Conservation (phyloP, 1,284 basidiomycete species). For the Porogramme epimiltina region DNA sequence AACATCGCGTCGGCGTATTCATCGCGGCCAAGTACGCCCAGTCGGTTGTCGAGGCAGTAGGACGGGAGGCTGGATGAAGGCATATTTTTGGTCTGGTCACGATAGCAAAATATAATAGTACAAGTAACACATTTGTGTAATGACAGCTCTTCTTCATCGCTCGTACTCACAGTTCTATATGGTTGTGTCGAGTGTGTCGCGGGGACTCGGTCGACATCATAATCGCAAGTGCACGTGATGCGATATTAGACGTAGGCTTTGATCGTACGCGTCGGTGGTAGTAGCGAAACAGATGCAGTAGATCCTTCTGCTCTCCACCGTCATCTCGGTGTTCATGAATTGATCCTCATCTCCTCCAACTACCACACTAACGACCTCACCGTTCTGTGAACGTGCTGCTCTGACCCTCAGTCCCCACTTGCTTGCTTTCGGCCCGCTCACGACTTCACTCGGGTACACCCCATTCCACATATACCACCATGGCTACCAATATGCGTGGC, state of each 20-base stretch:
- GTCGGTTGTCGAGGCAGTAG: constrained; percentile 39
- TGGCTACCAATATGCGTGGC: constrained; percentile 89
- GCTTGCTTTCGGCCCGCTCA: background rate
- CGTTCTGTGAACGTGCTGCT: background rate
- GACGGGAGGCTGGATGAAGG: background rate
- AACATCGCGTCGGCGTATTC: constrained; percentile 47
- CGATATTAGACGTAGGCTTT: too few relatives aligned
- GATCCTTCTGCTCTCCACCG: background rate
- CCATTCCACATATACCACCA: constrained; percentile 37
- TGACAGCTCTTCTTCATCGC: constrained; percentile 7
- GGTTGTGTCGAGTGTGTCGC: too few relatives aligned
- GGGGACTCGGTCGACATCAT: too few relatives aligned
- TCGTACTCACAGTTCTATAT: background rate
- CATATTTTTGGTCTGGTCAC: constrained; percentile 2
- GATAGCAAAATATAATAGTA: constrained; percentile 13
- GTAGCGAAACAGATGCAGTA: background rate
- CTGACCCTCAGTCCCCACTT: background rate
- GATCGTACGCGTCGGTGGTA: background rate
- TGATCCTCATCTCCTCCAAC: constrained; percentile 2
- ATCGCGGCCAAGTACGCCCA: constrained; percentile 70
- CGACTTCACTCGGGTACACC: constrained; percentile 13
- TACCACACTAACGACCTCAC: background rate
- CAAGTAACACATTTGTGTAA: constrained; percentile 4
- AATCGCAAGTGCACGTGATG: background rate
- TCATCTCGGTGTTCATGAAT: constrained; percentile 8